Conservation (phyloP, 192 early-diverging fungal genomes). For the Endogone sp. region DNA sequence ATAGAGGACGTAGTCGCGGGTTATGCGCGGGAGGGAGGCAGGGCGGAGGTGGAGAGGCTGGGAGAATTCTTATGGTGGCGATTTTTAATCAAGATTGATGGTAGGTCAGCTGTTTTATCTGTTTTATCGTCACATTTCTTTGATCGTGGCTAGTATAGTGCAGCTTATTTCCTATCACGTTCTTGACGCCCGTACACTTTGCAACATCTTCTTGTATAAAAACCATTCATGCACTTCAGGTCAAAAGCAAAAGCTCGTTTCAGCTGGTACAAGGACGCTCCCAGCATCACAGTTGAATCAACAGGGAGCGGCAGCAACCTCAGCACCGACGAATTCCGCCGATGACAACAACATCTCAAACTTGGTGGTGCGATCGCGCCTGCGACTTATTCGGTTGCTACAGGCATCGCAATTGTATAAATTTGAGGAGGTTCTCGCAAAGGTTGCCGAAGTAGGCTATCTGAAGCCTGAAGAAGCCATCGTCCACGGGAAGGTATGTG, state of each 20-base stretch:
- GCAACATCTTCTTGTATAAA: too few relatives aligned
- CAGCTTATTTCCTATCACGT: too few relatives aligned
- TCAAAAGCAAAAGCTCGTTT: neutral
- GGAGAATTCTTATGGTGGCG: neutral
- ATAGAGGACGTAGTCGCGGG: conserved; percentile 22
- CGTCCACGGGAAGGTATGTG: conserved; percentile 41
- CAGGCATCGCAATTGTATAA: conserved; percentile 35
- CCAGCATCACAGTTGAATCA: neutral
- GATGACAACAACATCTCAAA: neutral
- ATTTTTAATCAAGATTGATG: neutral
- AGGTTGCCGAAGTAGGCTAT: conserved; percentile 24
- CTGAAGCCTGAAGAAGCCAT: conserved; percentile 44
- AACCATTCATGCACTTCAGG: neutral
- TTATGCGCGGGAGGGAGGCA: neutral
- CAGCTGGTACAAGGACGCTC: neutral
- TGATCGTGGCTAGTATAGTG: neutral
- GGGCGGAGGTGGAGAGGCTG: conserved; percentile 2
- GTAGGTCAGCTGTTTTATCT: neutral
- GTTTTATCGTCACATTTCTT: neutral
- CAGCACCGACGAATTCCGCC: conserved; percentile 9
- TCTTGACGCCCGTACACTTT: neutral
- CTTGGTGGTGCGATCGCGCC: conserved; percentile 14
- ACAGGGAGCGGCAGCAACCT: conserved; percentile 1
- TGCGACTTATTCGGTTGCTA: conserved; percentile 32
- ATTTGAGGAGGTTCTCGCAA: conserved; percentile 23